Base-by-base conservation (phyloP, 2,329 filamentous ascomycete genomes). In the Ophiostoma piceae region DNA sequence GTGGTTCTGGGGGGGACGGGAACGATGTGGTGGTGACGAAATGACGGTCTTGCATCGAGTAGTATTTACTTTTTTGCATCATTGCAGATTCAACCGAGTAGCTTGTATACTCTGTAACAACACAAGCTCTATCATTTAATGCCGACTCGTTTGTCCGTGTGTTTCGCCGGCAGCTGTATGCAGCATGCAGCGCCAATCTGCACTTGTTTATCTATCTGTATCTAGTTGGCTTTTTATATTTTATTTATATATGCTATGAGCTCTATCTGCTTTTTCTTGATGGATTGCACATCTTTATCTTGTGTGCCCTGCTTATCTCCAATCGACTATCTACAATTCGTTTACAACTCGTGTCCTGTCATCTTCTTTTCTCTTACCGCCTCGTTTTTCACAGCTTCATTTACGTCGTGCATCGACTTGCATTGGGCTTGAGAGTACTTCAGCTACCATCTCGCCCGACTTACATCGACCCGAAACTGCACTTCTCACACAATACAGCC, bases 171-270 rank as follows among this genome's bases (percentile, higher is more conserved):
- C 51, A 14, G 9, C 51, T 57, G 51, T 57, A 26, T 26, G 51
- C n/a, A 57, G 51, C n/a, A 47, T 26, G 22, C 51, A 57, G 51
- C 22, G 6, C 7, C 51, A 57, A 57, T 11, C 22, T 57, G 51
- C 51, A 57, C 51, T 26, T 57, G 51, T 57, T 57, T 29, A 57
- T 57, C 51, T 57, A 57, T 57, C 51, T 57, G 2, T 57, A 12
- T 57, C 9, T 12, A 57, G 9, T 51, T 51, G 47, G 47, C 47
- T 51, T 51, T n/a, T 6, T 41, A 41, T 41, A 41, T 41, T 41
- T 41, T 41, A 41, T 41, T 41, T 41, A 41, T 41, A 41, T 41
- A 41, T 41, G 14, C 9, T 14, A 41, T 41, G 3, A 12, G 11
- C 12, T 41, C 39, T 7, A 41, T 14, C 11, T 41, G 39, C 39